These are phyloP conservation scores for Saccharomyces kudriavzevii DNA, from an alignment of 805 yeast genomes.

Conservation along the genomic window DNA sequence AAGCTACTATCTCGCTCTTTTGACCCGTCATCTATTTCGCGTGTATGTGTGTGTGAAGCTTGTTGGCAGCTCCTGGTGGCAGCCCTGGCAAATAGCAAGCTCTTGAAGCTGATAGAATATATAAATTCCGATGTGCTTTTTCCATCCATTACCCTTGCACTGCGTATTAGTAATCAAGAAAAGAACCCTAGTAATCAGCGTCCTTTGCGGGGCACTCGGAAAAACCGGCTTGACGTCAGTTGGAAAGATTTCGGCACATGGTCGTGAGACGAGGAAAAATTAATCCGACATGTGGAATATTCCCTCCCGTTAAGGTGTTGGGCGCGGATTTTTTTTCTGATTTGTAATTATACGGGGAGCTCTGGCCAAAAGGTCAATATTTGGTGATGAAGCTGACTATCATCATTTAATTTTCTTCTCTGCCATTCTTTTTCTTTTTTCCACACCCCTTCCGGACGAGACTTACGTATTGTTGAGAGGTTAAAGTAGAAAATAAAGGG, in stretches of 20 bases:
- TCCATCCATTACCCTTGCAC: neutral
- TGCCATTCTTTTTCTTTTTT: neutral
- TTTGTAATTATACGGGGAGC: neutral
- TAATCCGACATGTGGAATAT: neutral
- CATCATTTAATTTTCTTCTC: neutral
- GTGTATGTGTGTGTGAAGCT: neutral
- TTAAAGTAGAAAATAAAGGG: neutral
- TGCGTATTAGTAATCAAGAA: neutral
- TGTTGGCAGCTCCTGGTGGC: too few relatives aligned
- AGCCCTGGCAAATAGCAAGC: neutral
- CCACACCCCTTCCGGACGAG: neutral
- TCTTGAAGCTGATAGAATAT: neutral
- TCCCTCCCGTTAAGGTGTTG: neutral
- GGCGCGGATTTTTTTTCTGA: neutral
- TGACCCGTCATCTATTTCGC: neutral
- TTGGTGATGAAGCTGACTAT: neutral
- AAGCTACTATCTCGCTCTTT: neutral
- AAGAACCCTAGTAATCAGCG: neutral
- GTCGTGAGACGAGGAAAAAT: neutral
- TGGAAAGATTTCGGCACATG: neutral
- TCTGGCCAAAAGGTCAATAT: neutral
- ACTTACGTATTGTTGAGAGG: neutral
- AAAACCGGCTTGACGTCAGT: neutral
- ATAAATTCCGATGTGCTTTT: neutral
- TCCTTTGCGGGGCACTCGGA: neutral